These are phyloP conservation scores for Aspergillus panamensis DNA, from an alignment of 495 filamentous ascomycete genomes.

Conservation along the genomic window DNA sequence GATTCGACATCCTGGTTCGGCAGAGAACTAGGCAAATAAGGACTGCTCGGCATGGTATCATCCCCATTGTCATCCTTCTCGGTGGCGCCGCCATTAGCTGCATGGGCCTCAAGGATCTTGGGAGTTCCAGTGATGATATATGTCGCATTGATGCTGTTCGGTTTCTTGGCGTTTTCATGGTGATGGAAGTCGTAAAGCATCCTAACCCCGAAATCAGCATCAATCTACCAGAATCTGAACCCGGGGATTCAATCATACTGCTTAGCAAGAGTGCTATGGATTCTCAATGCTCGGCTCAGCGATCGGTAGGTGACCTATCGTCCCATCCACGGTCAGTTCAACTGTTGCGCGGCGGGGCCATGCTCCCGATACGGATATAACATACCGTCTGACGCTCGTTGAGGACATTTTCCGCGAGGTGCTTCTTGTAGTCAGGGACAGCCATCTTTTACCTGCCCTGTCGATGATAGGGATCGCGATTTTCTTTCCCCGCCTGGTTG, in stretches of 20 bases:
- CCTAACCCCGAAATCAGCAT: slow-evolving; percentile 37
- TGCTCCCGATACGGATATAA: background rate
- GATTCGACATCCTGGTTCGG: slow-evolving; percentile 44
- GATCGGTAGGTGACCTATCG: slow-evolving; percentile 78
- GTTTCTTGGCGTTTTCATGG: slow-evolving; percentile 72
- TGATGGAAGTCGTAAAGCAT: slow-evolving; percentile 89
- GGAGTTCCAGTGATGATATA: slow-evolving; percentile 74
- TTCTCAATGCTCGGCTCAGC: slow-evolving; percentile 71
- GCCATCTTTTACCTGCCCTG: slow-evolving; percentile 38
- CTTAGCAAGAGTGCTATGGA: slow-evolving; percentile 81
- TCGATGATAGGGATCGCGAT: slow-evolving; percentile 1
- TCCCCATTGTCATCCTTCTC: slow-evolving; percentile 56
- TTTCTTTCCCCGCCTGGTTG: background rate
- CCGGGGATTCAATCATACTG: slow-evolving; percentile 49
- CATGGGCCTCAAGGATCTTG: slow-evolving; percentile 29
- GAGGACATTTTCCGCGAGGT: slow-evolving; percentile 70
- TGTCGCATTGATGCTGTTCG: slow-evolving; percentile 74
- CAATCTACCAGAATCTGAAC: background rate
- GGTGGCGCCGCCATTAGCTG: slow-evolving; percentile 31
- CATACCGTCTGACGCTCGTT: slow-evolving; percentile 72
- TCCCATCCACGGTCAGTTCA: background rate
- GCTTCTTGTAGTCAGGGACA: slow-evolving; percentile 59
- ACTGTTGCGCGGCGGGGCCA: background rate
- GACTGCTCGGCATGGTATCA: slow-evolving; percentile 69
- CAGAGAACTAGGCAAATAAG: slow-evolving; percentile 58